Evolutionary conservation across 768 basidiomycete species (phyloP), one percentile per base, ranked within the genome.

Genomic region (Lactarius pseudohatsudake): DNA sequence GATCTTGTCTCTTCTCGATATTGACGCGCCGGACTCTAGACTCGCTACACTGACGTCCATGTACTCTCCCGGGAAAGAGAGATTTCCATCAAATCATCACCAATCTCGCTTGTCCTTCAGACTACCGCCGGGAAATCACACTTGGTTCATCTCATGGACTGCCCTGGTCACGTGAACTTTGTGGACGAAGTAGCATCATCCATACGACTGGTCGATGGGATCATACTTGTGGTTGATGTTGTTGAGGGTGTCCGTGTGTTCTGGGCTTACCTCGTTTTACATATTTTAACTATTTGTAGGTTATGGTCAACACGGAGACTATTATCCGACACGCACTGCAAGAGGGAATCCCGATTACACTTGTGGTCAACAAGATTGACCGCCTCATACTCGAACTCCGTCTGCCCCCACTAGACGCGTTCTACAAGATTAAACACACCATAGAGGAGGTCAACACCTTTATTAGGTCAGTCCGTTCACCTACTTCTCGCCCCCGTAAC

Each of bases 391-490:
- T 99, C 63, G 97, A 99, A 78, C 82, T 99, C 64, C 88, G 97
- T 56, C 88, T 99, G 74, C 96, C 96, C 73, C 97, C 97, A 62
- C 80, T 88, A 50, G 97, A 99, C 73, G 97, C 97, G 0, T 99
- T 93, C 81, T 98, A 96, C 81, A 99, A 99, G 82, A 94, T 99
- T 71, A 96, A 94, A 77, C 96, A 98, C 75, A 98, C 96, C 2
- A 96, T 99, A 63, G 97, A 99, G 75, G 97, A 99, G 76, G 89
- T 99, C 61, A 99, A 99, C 76, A 92, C 89, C 1, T 90, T 96
- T 76, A 98, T 99, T 75, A 90, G 93, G 93, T 94, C 30, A 18
- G 64, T 67, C 72, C 65, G 10, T 26, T 18, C 36, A 36, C 41
- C 61, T 62, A 53, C 18, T 26, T 55, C 41, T 4, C 10, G 2